Base-by-base conservation (phyloP, 306 rosid genomes). In the Hippophae tibetana region DNA sequence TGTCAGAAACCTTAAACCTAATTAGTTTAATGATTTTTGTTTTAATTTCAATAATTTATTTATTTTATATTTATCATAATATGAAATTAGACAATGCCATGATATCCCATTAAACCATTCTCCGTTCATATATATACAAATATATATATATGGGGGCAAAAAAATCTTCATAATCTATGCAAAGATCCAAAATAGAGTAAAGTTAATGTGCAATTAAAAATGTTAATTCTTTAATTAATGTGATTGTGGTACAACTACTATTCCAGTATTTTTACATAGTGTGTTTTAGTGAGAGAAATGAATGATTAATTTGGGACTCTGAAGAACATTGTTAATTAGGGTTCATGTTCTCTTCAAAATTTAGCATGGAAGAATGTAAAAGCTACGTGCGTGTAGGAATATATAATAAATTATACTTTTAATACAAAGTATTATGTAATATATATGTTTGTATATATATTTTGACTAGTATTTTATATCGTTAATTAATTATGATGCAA, bases 131-230 rank as follows among this genome's bases (percentile, higher is more conserved):
- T 31, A 4, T 31, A 31, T 31, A 31, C 23, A 18, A 18, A 18
- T 31, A 31, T 31, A 31, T 31, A 65, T 72, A 54, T 74, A 60
- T 50, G 56, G 69, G 74, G 63, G 66, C 74, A 64, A 72, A 70
- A 63, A 79, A 78, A 68, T 79, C 71, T 72, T 60, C 69, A 72
- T 70, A 72, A 75, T 74, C 81, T 74, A 69, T 63, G 54, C 74
- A 76, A 61, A 67, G 61, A 45, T 5, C 23, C 75, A 75, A 66
- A 54, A 47, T 63, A 54, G 64, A 77, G 64, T 47, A 80, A 78
- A 56, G 75, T 38, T 59, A 60, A 10, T 61, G 60, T 61, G 41
- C 46, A 59, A 69, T 51, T 52, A 53, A 60, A 47, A 58, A 69
- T 12, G 53, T 49, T 49, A 5, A 12, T 13, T 41, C 63, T 56